phyloP scores from a whole-genome alignment of 1,284 basidiomycete genomes.

The Tetrapyrgos nigripes region DNA sequence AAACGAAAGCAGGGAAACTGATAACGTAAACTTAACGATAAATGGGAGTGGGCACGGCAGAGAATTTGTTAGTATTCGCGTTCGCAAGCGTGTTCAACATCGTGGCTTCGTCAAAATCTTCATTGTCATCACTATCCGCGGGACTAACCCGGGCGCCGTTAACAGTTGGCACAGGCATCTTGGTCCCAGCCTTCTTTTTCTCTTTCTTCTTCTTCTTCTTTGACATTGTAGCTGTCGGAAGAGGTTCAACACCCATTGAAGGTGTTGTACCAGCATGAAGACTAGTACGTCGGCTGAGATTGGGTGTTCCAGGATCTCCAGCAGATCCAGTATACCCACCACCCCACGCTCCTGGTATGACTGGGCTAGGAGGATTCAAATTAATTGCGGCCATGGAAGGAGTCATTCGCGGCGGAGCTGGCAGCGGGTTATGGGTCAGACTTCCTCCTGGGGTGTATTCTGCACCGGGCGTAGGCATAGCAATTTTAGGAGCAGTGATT shows the following conservation, averaged over 20 bases:
- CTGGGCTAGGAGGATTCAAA: neutral
- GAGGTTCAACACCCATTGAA: neutral
- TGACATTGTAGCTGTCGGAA: neutral
- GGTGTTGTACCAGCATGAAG: neutral
- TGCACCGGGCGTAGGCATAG: neutral
- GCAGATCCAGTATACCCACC: neutral
- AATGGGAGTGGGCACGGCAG: neutral
- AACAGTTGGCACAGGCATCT: too few relatives aligned
- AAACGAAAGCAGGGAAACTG: too few relatives aligned
- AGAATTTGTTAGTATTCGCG: neutral
- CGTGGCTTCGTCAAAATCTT: neutral
- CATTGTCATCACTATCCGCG: neutral
- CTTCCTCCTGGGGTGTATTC: neutral
- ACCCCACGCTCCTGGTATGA: neutral
- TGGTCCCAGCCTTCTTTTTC: neutral
- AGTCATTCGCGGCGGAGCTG: neutral
- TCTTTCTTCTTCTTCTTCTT: neutral
- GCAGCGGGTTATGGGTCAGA: neutral
- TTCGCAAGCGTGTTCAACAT: neutral
- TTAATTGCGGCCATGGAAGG: neutral
- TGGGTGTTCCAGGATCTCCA: neutral
- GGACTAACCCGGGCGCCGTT: neutral
- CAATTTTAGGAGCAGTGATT: neutral
- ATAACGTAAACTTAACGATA: too few relatives aligned
- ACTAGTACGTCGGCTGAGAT: neutral